A percentile compares a stretch with the other conserved stretches of the same genome.
These are phyloP conservation scores for Amphirosellinia nigrospora DNA, from an alignment of 495 filamentous ascomycete genomes.

Conservation along the genomic window DNA sequence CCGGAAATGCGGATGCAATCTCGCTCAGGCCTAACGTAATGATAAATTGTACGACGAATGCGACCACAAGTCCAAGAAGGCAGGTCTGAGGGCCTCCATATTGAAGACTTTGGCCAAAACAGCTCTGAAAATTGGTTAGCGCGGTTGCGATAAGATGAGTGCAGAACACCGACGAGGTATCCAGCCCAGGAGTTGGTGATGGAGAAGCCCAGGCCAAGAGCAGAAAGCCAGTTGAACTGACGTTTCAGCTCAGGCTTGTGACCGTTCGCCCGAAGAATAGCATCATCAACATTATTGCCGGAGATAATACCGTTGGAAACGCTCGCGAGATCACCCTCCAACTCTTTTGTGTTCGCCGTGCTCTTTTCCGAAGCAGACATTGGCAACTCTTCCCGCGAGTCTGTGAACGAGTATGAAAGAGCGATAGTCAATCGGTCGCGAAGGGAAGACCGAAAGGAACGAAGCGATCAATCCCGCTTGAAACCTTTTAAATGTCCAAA, in stretches of 20 bases:
- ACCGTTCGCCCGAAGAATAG: constrained; percentile 44
- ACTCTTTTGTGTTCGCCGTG: background rate
- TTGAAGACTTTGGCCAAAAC: background rate
- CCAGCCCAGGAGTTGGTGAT: constrained; percentile 51
- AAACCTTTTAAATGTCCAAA: background rate
- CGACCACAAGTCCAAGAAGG: constrained; percentile 18
- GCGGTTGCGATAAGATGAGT: background rate
- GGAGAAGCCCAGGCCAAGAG: constrained; percentile 43
- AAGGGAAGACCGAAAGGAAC: background rate
- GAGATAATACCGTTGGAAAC: background rate
- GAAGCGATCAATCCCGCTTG: background rate
- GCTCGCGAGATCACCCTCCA: background rate
- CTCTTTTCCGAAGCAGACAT: background rate
- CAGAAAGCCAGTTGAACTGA: constrained; percentile 41
- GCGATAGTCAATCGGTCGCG: background rate
- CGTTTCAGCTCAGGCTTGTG: constrained; percentile 39
- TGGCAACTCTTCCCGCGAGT: background rate
- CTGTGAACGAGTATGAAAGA: background rate
- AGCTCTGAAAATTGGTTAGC: background rate
- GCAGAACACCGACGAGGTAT: constrained; percentile 21
- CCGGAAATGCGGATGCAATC: background rate
- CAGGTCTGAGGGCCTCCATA: constrained; percentile 11
- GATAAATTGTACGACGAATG: constrained; percentile 5
- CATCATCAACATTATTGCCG: constrained; percentile 21
- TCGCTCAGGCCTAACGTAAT: background rate